Base-by-base conservation (phyloP, 2,329 filamentous ascomycete genomes). In the Fusarium hainanense region DNA sequence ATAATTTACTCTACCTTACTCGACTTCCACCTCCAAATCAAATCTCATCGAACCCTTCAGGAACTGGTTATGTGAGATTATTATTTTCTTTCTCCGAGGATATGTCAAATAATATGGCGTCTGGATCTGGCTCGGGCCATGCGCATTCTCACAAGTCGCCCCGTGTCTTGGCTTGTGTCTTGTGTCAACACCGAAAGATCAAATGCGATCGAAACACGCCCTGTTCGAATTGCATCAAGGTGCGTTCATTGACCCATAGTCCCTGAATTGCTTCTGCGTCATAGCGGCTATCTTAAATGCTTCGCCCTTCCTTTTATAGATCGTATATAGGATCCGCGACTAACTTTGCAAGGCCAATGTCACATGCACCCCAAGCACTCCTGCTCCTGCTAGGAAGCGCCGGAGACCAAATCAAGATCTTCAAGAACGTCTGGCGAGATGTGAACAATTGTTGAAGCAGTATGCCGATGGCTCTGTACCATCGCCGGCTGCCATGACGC, bases 151-250 rank as follows among this genome's bases (percentile, higher is more conserved):
- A 77, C 58, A 85, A 83, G 75, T 77, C 81, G 14, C 77, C 80
- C 16, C 79, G 85, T 70, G 82, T 87, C 48, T 78, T 87, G 60
- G 85, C 85, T 21, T 88, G 87, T 70, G 85, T 87, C 21, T 79
- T 88, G 40, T 89, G 87, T 74, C 87, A 89, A 74, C 85, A 87
- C 73, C 84, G 87, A 72, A 89, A 89, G 79, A 89, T 89, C 78
- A 88, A 88, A 76, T 89, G 87, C 77, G 87, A 89, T 72, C 83
- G 87, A 64, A 84, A 83, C 43, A 87, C 84, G 42, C 87, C 87
- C 6, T 89, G 87, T 72, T 84, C 86, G 61, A 89, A 89, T 70
- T 89, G 87, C 70, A 78, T 85, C 75, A 89, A 89, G 83, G 87
- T 89, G 70, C 66, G 79, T 75, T 52, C 23, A 28, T 50, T 72